These are phyloP conservation scores for Chernovozyma aurita DNA, from an alignment of 1,139 yeast species.

Conservation along the genomic window DNA sequence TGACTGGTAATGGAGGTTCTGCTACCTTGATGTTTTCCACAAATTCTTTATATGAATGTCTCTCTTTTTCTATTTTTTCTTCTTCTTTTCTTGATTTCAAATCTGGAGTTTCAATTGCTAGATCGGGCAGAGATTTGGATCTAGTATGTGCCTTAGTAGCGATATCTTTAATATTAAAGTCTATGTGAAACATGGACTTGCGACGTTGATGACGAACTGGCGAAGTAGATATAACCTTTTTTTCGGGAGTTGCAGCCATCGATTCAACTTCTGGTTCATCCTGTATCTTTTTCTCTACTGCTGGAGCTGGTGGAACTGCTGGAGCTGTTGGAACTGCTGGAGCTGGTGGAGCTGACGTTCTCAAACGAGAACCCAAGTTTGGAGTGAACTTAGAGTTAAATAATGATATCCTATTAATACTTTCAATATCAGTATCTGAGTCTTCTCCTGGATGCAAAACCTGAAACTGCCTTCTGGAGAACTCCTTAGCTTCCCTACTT, in stretches of 20 bases:
- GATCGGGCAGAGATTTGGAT: conserved; percentile 11
- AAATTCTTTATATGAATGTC: background rate
- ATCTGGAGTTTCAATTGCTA: background rate
- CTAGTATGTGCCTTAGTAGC: conserved; percentile 9
- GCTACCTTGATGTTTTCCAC: conserved; percentile 22
- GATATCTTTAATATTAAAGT: conserved; percentile 19
- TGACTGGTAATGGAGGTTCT: conserved; percentile 37
- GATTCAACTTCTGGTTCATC: background rate
- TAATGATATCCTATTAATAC: background rate
- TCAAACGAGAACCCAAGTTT: background rate
- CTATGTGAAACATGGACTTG: conserved; percentile 37
- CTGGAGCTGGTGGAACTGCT: conserved; percentile 3
- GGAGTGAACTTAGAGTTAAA: background rate
- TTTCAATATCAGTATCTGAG: conserved; percentile 17
- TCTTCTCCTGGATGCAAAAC: conserved; percentile 22
- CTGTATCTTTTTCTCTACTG: too few species aligned
- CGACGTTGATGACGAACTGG: conserved; percentile 37
- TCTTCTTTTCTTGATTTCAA: background rate
- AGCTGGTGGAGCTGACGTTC: background rate
- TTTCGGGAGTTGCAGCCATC: background rate
- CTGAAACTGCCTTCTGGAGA: conserved; percentile 24
- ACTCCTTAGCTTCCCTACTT: conserved; percentile 27
- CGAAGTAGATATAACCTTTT: conserved; percentile 9
- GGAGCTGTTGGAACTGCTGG: background rate
- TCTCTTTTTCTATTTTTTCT: background rate